Evolutionary conservation across 116 monocot genomes (phyloP).

Genomic region (Iris pallida): DNA sequence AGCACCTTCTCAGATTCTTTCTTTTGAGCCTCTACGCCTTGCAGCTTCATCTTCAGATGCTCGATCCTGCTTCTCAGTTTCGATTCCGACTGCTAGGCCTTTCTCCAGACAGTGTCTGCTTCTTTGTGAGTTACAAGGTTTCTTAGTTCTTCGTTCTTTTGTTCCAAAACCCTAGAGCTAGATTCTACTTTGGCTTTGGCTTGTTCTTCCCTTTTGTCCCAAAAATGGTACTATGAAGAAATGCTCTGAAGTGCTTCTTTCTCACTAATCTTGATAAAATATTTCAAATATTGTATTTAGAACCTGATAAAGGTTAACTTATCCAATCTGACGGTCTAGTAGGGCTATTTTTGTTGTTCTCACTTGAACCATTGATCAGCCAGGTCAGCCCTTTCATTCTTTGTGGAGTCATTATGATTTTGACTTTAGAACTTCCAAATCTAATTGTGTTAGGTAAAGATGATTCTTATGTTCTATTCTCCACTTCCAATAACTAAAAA

Average conservation of each 20-base stretch:
- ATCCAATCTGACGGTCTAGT: no score
- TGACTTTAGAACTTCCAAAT: no score
- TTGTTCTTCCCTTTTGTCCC: slow-evolving; percentile 39
- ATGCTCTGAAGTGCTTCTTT: slow-evolving; percentile 28
- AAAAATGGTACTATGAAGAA: slow-evolving; percentile 31
- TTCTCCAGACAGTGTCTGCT: slow-evolving; percentile 19
- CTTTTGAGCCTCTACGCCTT: slow-evolving; percentile 42
- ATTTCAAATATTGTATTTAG: no score
- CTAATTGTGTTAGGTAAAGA: no score
- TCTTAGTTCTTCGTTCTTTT: slow-evolving; percentile 55
- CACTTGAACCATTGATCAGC: no score
- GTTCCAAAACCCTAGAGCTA: slow-evolving; percentile 24
- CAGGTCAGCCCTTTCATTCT: no score
- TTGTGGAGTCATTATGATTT: no score
- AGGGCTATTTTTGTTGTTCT: no score
- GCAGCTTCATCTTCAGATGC: slow-evolving; percentile 39
- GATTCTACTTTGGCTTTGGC: slow-evolving; percentile 28
- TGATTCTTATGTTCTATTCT: no score
- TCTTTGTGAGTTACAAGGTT: slow-evolving; percentile 33
- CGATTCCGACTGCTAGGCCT: slow-evolving; percentile 39
- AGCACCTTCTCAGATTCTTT: slow-evolving; percentile 71
- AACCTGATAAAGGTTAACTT: no score
- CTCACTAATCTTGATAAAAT: no score
- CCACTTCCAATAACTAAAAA: no score
- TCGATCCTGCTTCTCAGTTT: slow-evolving; percentile 41